These are phyloP conservation scores for Fusarium fracticaudum DNA, from an alignment of 2,329 filamentous ascomycete species.

Conservation along the genomic window DNA sequence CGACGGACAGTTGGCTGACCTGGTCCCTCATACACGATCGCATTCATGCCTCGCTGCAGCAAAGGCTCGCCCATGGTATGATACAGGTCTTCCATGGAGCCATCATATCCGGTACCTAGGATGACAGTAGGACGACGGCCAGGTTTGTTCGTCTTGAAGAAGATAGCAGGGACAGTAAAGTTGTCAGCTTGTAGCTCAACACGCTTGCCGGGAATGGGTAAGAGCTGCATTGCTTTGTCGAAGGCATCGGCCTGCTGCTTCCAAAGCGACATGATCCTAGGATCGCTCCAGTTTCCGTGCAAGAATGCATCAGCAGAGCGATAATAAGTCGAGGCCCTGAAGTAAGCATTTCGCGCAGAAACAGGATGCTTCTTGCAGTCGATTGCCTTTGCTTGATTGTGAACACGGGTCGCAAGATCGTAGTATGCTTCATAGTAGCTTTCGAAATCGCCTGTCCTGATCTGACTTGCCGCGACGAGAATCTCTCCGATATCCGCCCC, in stretches of 20 bases:
- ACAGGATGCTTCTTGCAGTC: slow-evolving; percentile 35
- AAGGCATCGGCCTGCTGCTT: slow-evolving; percentile 49
- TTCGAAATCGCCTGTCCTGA: slow-evolving; percentile 37
- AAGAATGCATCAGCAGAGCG: slow-evolving; percentile 55
- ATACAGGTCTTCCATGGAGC: slow-evolving; percentile 55
- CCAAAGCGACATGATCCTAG: slow-evolving; percentile 52
- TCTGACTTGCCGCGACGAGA: slow-evolving; percentile 43
- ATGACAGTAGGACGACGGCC: slow-evolving; percentile 51
- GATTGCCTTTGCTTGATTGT: slow-evolving; percentile 31
- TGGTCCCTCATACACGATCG: slow-evolving; percentile 57
- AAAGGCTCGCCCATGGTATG: slow-evolving; percentile 49
- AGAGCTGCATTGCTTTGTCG: slow-evolving; percentile 48
- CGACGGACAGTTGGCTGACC: slow-evolving; percentile 55
- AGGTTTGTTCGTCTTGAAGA: slow-evolving; percentile 39
- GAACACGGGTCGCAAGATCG: slow-evolving; percentile 36
- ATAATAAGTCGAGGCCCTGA: slow-evolving; percentile 55
- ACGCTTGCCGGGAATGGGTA: slow-evolving; percentile 50
- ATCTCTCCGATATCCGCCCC: slow-evolving; percentile 46
- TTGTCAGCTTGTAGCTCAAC: slow-evolving; percentile 42
- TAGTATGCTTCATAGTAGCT: slow-evolving; percentile 39
- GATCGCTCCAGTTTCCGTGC: slow-evolving; percentile 52
- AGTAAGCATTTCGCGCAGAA: slow-evolving; percentile 42
- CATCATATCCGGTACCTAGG: slow-evolving; percentile 56
- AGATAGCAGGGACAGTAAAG: slow-evolving; percentile 51
- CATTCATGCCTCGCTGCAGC: slow-evolving; percentile 54